Evolutionary conservation across 352 stramenopile genomes (phyloP).

Genomic region (Globisporangium alternatum): DNA sequence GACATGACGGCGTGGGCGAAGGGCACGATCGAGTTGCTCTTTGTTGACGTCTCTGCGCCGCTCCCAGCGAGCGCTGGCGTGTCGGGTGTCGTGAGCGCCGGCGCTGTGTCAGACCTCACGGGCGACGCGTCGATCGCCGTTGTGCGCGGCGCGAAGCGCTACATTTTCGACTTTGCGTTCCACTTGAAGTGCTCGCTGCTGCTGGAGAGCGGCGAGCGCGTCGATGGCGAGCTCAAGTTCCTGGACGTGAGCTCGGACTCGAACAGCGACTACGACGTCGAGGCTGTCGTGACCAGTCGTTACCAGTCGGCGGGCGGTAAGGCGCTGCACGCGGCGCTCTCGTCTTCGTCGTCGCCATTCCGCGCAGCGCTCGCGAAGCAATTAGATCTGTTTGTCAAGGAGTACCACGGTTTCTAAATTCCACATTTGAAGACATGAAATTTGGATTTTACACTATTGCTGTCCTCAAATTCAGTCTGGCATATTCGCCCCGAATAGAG

Average conservation of each 20-base stretch:
- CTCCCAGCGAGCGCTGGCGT: conserved; percentile 22
- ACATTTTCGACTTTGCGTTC: conserved; percentile 87
- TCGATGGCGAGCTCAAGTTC: conserved; percentile 69
- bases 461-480: too few relatives aligned
- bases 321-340: conserved; percentile 60
- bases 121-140: conserved; percentile 93
- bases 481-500: not conserved
- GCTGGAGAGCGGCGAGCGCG: conserved; percentile 21
- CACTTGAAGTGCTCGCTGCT: conserved; percentile 43
- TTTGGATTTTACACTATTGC: not conserved
- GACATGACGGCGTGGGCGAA: conserved; percentile 89
- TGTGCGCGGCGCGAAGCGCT: conserved; percentile 91
- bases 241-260: conserved; percentile 81
- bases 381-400: conserved; percentile 60
- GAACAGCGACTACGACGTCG: conserved; percentile 66
- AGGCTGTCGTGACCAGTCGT: conserved; percentile 59
- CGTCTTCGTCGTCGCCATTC: conserved; percentile 51
- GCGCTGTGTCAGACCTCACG: conserved; percentile 75
- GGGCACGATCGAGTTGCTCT: conserved; percentile 58
- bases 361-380: conserved; percentile 46
- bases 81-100: conserved; percentile 50
- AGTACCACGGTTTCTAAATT: conserved; percentile 73
- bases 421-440: not conserved
- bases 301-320: conserved; percentile 72
- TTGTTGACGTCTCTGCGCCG: conserved; percentile 39